Base-by-base conservation (phyloP, 192 early-diverging fungal species). In the Entomortierella lignicola region DNA sequence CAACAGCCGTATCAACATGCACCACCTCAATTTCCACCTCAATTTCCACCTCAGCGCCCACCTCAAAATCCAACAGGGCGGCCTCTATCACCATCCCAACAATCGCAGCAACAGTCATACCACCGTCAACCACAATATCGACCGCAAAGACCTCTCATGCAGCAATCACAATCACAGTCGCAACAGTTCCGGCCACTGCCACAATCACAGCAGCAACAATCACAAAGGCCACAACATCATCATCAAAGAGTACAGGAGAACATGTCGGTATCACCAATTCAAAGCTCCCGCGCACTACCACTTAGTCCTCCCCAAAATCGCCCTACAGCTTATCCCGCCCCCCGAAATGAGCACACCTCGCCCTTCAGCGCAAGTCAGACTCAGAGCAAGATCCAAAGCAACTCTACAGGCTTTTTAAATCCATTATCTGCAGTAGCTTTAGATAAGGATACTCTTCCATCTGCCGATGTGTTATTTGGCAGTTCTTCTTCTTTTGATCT, bases 401-500 rank as follows among this genome's bases (percentile, higher is more conserved):
- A 54, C 10, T 4, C 23, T 26, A 27, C 7, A 54, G 20, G 15
- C 5, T 12, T 20, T 15, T 23, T 8, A 7, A 13, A 11, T 32
- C 30, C 27, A 57, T 17, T 21, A 10, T 13, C 13, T 8, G 8
- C 31, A 8, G 20, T 17, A 4, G 8, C 8, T 6, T 32, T 34
- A 30, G 31, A 8, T 6, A n/a, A 37, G 31, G 63, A 58, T 15
- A 55, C 4, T 0, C 53, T 72, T 15, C 71, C 71, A 20, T 72
- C 63, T 21, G 71, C 71, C 4, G 71, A 72, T 43, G 55, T 72
- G 12, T 60, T 72, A n/a, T 72, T 72, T 34, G 71, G 71, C 1
- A 26, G 47, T 25, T 39, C 62, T 0, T 39, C 69, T 8, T 13
- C 71, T 0, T 27, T 59, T 41, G 55, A 65, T 42, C 48, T 65